These are phyloP conservation scores for Albizia julibrissin DNA, from an alignment of 306 rosid species.

Conservation along the genomic window DNA sequence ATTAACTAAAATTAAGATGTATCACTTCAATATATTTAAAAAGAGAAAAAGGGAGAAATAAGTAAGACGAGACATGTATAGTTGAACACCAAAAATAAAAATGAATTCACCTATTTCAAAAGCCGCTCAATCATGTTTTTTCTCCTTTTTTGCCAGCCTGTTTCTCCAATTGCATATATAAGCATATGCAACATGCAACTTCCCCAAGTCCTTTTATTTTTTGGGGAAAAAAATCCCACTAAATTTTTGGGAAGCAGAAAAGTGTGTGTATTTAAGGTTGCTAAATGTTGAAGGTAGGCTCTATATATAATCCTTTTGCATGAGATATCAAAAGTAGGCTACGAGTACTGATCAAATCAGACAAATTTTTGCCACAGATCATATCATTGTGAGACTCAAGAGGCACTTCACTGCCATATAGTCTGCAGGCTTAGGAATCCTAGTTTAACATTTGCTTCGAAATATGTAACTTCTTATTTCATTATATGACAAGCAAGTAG, in stretches of 20 bases:
- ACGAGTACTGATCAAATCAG: not conserved
- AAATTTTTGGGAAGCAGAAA: not conserved
- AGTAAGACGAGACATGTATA: not conserved
- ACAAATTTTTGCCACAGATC: not conserved
- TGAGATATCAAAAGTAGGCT: not conserved
- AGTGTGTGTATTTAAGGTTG: not conserved
- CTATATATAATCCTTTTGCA: constrained; percentile 7
- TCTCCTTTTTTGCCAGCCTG: not conserved
- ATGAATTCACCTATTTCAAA: constrained; percentile 14
- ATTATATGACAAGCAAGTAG: constrained; percentile 23
- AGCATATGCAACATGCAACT: not conserved
- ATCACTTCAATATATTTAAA: constrained; percentile 1
- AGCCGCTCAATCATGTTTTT: not conserved
- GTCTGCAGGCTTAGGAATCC: not conserved
- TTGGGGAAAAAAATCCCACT: not conserved
- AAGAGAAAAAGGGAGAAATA: constrained; percentile 1
- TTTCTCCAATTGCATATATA: constrained; percentile 18
- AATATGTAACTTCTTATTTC: not conserved
- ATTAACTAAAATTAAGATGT: constrained; percentile 3
- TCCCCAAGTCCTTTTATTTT: not conserved
- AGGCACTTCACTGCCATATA: not conserved
- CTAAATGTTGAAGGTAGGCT: not conserved
- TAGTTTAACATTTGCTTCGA: not conserved
- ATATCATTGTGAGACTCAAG: not conserved
- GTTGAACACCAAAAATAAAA: constrained; percentile 9